Conservation (phyloP, 345 rosid species). For the Sonneratia caseolaris region DNA sequence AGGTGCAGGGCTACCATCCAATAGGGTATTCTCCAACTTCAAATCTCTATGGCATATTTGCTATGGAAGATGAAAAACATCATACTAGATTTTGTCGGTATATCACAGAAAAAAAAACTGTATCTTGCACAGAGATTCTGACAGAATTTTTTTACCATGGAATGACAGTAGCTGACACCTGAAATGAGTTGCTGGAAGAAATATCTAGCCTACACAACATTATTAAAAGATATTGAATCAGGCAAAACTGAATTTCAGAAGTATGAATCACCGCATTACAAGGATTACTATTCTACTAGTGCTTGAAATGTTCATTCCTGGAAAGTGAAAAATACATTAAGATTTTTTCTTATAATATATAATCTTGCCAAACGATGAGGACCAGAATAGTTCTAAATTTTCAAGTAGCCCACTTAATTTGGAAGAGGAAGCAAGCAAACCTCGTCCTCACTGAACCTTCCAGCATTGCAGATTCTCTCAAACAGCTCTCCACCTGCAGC, state of each 20-base stretch:
- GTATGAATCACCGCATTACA: background rate
- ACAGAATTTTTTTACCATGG: constrained; percentile 32
- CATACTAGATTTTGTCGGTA: background rate
- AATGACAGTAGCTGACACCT: constrained; percentile 75
- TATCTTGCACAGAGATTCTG: background rate
- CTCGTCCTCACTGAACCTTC: constrained; percentile 86
- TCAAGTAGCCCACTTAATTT: background rate
- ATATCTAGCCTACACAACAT: constrained; percentile 36
- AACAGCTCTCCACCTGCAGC: constrained; percentile 86
- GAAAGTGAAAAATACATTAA: background rate
- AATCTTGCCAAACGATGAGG: too few relatives aligned
- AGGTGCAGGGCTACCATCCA: constrained; percentile 88
- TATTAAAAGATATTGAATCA: background rate
- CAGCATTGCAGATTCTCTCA: constrained; percentile 74
- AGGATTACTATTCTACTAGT: background rate
- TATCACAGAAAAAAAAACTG: background rate
- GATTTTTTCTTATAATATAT: too few relatives aligned
- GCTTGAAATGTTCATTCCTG: background rate
- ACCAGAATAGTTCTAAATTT: too few relatives aligned
- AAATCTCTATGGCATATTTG: constrained; percentile 78
- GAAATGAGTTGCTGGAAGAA: constrained; percentile 83
- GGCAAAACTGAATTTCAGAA: background rate
- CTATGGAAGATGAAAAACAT: constrained; percentile 10
- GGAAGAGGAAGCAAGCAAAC: constrained; percentile 16
- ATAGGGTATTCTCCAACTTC: constrained; percentile 72